Conservation (phyloP, 192 early-diverging fungal genomes). For the Dissophora ornata region DNA sequence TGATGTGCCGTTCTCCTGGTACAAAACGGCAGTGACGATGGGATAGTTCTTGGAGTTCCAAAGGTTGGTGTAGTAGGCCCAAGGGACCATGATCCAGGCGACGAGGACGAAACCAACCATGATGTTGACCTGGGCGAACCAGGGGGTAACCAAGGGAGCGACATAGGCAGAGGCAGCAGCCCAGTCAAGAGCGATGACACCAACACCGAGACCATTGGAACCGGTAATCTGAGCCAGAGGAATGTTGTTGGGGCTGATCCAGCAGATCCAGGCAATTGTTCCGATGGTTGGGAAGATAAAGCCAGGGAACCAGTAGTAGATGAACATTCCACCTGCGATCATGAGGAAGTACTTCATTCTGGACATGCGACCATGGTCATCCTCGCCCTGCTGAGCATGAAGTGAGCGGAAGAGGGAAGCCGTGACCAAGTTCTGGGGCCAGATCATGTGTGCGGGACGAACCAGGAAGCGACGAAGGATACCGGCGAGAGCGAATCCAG, state of each 20-base stretch:
- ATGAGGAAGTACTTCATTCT: constrained; percentile 70
- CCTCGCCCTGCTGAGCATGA: constrained; percentile 54
- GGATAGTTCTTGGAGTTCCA: constrained; percentile 56
- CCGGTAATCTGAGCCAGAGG: constrained; percentile 55
- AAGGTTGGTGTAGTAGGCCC: constrained; percentile 57
- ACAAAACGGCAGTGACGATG: constrained; percentile 53
- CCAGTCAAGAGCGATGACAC: constrained; percentile 71
- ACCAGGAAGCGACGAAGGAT: constrained; percentile 70
- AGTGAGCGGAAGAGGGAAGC: constrained; percentile 81
- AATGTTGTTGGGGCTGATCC: constrained; percentile 56
- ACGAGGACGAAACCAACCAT: constrained; percentile 59
- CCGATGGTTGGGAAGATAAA: constrained; percentile 60
- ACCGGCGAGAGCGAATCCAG: constrained; percentile 61
- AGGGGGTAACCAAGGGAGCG: constrained; percentile 54
- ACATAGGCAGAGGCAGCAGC: constrained; percentile 55
- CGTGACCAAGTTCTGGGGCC: constrained; percentile 78
- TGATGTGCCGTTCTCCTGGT: constrained; percentile 21
- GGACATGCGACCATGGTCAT: constrained; percentile 23
- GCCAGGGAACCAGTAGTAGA: constrained; percentile 70
- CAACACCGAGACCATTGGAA: constrained; percentile 60
- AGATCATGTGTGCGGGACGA: constrained; percentile 84
- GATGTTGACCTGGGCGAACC: constrained; percentile 61
- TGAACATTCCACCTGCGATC: constrained; percentile 56
- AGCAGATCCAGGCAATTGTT: constrained; percentile 61
- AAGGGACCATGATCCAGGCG: constrained; percentile 62